These are phyloP conservation scores for Penicillium sp. DNA, from an alignment of 2,329 filamentous ascomycete genomes.

Conservation along the genomic window DNA sequence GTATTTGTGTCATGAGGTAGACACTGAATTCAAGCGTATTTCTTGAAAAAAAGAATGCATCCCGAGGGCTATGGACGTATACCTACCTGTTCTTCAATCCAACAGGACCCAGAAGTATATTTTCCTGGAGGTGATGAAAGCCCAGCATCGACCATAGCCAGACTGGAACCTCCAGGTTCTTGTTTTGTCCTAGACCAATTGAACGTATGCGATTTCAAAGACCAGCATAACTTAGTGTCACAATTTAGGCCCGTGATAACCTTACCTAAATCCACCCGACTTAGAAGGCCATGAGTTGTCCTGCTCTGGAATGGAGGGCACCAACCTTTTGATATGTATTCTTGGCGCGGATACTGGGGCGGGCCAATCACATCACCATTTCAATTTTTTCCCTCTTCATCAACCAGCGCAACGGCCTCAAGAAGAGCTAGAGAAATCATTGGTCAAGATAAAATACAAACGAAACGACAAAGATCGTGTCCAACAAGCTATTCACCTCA, in stretches of 20 bases:
- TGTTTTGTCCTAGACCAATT: too few species aligned
- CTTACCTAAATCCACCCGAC: too few species aligned
- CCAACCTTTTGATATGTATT: slow-evolving; percentile 1
- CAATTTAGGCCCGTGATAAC: too few species aligned
- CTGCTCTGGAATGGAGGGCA: neutral
- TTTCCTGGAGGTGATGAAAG: neutral
- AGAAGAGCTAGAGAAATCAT: neutral
- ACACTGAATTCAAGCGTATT: too few species aligned
- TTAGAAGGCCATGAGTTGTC: too few species aligned
- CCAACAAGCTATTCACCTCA: neutral
- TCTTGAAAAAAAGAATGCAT: too few species aligned
- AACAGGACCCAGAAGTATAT: neutral
- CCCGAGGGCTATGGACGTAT: too few species aligned
- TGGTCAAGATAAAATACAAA: neutral
- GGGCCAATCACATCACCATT: slow-evolving; percentile 28
- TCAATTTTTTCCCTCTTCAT: slow-evolving; percentile 28
- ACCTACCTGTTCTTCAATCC: neutral
- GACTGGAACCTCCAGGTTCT: too few species aligned
- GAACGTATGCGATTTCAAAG: too few species aligned
- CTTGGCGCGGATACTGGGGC: slow-evolving; percentile 26
- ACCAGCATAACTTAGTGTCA: too few species aligned
- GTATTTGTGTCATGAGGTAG: too few species aligned
- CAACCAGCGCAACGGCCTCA: slow-evolving; percentile 14
- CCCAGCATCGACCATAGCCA: too few species aligned
- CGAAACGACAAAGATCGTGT: neutral